Evolutionary conservation across 2,329 filamentous ascomycete genomes (phyloP), one percentile per base, ranked within the genome.

Genomic region (Fusarium newnesense): DNA sequence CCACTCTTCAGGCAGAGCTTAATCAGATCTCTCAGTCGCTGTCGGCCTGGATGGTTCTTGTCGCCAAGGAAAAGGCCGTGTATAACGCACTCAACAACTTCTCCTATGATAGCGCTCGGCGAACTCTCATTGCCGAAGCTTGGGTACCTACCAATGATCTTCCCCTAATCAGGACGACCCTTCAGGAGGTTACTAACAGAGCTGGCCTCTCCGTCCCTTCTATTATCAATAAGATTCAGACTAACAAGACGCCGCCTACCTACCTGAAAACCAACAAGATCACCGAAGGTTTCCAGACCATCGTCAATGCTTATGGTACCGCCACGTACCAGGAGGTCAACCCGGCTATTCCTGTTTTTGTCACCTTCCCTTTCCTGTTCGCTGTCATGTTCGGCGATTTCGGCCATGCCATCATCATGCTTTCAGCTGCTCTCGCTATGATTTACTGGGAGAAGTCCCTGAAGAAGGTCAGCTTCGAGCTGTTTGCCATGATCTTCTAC

Each of bases 351-450:
- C 96, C 96, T 42, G 96, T 97, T 58, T 95, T 98, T 75, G 92
- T 99, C 73, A 99, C 96, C 10, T 99, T 99, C 84, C 96, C 97
- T n/a, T 99, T 99, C 87, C 87, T 99, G 71, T 99, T 99, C 81
- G 96, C 96, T 56, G 96, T 99, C 89, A 99, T 99, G 96, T 99
- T 99, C 81, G 97, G 96, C 87, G 96, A 99, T 83, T 92, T 97
- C 67, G 97, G 96, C 58, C 96, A 99, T 80, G 96, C 96, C 75
- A 83, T 92, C 74, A 93, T 99, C 82, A 97, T 99, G 93, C 88
- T 96, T 47, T 81, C 90, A 63, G 93, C 94, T 64, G 94, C 96
- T 19, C 79, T 91, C 63, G 94, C 95, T 64, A 97, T 99, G 95
- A 98, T 99, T 77, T 94, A 97, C 85, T 98, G 92, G 88, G 96